Base-by-base conservation (phyloP, 495 filamentous ascomycete species). In the Schizothecium vesticola region DNA sequence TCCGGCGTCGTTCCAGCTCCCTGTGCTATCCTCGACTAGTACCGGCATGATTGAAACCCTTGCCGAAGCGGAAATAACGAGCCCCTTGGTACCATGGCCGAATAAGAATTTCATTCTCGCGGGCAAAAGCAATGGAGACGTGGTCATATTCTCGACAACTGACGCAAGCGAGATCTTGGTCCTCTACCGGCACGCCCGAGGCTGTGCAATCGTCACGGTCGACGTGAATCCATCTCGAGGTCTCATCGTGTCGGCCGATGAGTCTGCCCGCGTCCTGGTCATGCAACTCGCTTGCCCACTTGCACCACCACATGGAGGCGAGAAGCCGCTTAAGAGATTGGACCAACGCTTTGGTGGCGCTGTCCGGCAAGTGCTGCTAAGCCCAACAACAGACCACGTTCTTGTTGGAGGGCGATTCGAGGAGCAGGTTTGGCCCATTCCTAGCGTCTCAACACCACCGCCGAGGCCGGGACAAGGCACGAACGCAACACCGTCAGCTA, bases 61-160 rank as follows among this genome's bases (percentile, higher is more conserved):
- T 8, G 66, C 28, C 3, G 62, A 74, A 9, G 63, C 63, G 9
- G 59, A 69, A 7, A 75, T 76, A 51, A 73, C 74, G 1, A 72
- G 64, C n/a, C 56, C 56, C 4, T 36, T 74, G 6, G 64, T 67
- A 0, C 51, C 33, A 12, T 63, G 71, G 7, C n/a, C 55, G 1
- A 67, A 73, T 25, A 70, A 70, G 1, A 13, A 36, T 3, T 61
- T n/a, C 23, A 61, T 73, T 6, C 22, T 76, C 7, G 71, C 70
- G 16, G 75, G 75, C 1, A 73, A 70, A 28, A 73, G 63, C n/a
- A 67, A 61, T 29, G 75, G 75, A 2, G 66, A 71, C 13, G 71
- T 76, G 26, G 67, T 64, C 4, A 63, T 76, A 2, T 73, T 70
- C 26, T 69, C 69, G 0, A 61, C 68, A 11, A 51, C 56, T 4